These are phyloP conservation scores for Metschnikowia gelsemii DNA, from an alignment of 805 yeast genomes.

Conservation along the genomic window DNA sequence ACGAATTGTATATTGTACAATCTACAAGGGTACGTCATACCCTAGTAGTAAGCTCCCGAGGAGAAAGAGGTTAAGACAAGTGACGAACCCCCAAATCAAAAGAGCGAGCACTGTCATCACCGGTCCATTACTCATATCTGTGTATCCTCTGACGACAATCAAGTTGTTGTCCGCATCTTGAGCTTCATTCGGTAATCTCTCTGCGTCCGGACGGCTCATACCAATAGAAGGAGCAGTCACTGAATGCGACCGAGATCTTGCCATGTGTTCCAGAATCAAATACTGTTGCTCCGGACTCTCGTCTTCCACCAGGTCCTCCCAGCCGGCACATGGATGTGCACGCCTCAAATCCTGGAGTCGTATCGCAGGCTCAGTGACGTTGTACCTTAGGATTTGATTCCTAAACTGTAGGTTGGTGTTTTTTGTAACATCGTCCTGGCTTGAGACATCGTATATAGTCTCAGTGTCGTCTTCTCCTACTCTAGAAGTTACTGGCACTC, in stretches of 20 bases:
- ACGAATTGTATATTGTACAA: slow-evolving; percentile 7
- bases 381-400: slow-evolving; percentile 22
- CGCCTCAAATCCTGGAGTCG: slow-evolving; percentile 40
- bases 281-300: slow-evolving; percentile 18
- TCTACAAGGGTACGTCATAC: slow-evolving; percentile 49
- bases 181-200: slow-evolving; percentile 13
- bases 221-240: slow-evolving; percentile 6
- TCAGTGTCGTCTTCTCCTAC: slow-evolving; percentile 30
- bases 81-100: slow-evolving; percentile 67
- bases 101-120: slow-evolving; percentile 54
- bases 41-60: slow-evolving; percentile 52
- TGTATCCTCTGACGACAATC: slow-evolving; percentile 35
- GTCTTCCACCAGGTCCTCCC: slow-evolving; percentile 36
- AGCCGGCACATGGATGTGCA: slow-evolving; percentile 43
- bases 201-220: neutral
- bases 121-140: slow-evolving; percentile 71
- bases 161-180: slow-evolving; percentile 21
- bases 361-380: slow-evolving; percentile 40
- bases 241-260: slow-evolving; percentile 8
- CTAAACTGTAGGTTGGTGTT: slow-evolving; percentile 9
- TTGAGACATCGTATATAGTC: slow-evolving; percentile 19
- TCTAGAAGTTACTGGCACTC: slow-evolving; percentile 43
- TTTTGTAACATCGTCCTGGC: slow-evolving; percentile 2
- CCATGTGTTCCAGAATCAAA: slow-evolving; percentile 14
- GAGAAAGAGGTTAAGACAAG: slow-evolving; percentile 69